Base-by-base conservation (phyloP, 2,329 filamentous ascomycete genomes). In the Akanthomyces muscarius region DNA sequence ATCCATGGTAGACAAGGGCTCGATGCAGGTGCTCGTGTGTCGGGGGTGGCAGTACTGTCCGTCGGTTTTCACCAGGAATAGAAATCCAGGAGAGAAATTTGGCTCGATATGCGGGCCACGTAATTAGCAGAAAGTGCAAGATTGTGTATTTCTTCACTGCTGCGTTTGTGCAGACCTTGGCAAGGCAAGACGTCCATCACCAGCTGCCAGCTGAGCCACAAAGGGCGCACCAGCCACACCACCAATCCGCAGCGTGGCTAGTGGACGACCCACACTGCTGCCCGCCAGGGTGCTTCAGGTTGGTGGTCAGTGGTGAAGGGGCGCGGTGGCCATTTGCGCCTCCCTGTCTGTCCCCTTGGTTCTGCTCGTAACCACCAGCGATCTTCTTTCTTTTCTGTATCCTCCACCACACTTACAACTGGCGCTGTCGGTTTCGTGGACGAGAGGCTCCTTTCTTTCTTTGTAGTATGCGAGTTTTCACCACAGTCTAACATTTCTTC, bases 301-400 rank as follows among this genome's bases (percentile, higher is more conserved):
- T 48, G 21, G 25, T 30, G 28, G 28, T 30, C 28, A 30, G 23
- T 33, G n/a, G 25, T 33, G 33, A 28, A 45, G 47, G 57, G 58
- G 48, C 36, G 48, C 44, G 6, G 54, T 50, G 44, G 56, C 47
- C 55, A 28, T 57, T 25, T 57, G 38, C 23, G 30, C 53, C 53
- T 63, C 54, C 52, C 47, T 57, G 38, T 25, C 38, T 41, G 44
- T 62, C 60, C 60, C 52, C 60, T 60, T 38, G 60, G 28, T 50
- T 38, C 44, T 51, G 33, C 30, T 50, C 56, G 42, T 41, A 42
- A 28, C 47, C 25, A 36, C 28, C 28, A 21, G 23, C 54, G 25
- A 53, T 45, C 21, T 55, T 61, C 50, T 38, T 42, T 48, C 42
- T 16, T 45, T 52, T 58, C 38, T 53, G 8, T 57, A 53, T 50